A percentile compares a stretch with the other conserved stretches of the same genome.
These are phyloP conservation scores for Salvia miltiorrhiza DNA, from an alignment of 257 asterid genomes.

Conservation along the genomic window DNA sequence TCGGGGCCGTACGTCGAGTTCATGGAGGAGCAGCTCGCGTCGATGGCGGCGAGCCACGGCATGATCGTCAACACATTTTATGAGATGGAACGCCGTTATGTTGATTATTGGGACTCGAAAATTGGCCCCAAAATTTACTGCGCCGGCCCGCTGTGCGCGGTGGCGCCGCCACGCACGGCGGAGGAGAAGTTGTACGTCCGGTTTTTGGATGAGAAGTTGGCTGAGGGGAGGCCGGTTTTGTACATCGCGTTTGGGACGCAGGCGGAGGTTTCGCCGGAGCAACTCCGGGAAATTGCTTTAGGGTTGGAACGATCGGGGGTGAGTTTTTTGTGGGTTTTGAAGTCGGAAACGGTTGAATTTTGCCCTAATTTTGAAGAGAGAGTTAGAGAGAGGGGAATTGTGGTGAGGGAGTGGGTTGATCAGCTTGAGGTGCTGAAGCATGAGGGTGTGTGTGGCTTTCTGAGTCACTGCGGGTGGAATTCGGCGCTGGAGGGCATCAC, in stretches of 20 bases:
- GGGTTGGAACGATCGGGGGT: slow-evolving; percentile 54
- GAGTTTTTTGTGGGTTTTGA: slow-evolving; percentile 61
- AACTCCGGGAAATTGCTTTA: slow-evolving; percentile 40
- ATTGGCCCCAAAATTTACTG: slow-evolving; percentile 51
- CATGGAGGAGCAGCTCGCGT: slow-evolving; percentile 32
- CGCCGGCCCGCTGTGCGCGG: slow-evolving; percentile 63
- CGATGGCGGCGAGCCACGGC: slow-evolving; percentile 47
- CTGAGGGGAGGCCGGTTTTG: slow-evolving; percentile 34
- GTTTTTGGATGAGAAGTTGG: slow-evolving; percentile 44
- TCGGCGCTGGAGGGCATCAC: slow-evolving; percentile 58
- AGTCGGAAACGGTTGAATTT: neutral
- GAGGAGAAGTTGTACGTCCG: slow-evolving; percentile 23
- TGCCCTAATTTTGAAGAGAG: slow-evolving; percentile 27
- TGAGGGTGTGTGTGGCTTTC: slow-evolving; percentile 40
- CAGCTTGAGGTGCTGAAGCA: slow-evolving; percentile 48
- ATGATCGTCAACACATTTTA: slow-evolving; percentile 46
- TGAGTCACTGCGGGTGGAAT: slow-evolving; percentile 90
- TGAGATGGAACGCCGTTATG: slow-evolving; percentile 44
- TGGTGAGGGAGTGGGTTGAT: slow-evolving; percentile 63
- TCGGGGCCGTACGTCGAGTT: slow-evolving; percentile 51
- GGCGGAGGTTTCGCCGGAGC: slow-evolving; percentile 51
- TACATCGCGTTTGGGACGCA: slow-evolving; percentile 82
- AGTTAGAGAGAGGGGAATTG: slow-evolving; percentile 36
- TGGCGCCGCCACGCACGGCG: neutral
- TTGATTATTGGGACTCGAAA: slow-evolving; percentile 44